Evolutionary conservation across 495 filamentous ascomycete genomes (phyloP).

Genomic region (Viridothelium virens): DNA sequence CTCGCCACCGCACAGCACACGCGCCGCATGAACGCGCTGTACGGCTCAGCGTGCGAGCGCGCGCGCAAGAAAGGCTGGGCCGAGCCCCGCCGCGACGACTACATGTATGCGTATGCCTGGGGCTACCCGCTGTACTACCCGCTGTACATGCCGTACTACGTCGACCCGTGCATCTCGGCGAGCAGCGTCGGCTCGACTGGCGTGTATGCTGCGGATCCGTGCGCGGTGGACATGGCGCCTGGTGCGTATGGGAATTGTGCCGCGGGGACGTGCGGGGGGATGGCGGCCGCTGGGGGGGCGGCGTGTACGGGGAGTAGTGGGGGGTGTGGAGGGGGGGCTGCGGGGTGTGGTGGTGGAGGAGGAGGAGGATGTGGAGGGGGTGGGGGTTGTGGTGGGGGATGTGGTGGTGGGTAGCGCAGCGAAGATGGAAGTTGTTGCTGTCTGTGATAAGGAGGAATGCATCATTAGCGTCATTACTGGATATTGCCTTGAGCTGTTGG

Average conservation of each 20-base stretch:
- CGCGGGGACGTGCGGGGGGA: slow-evolving; percentile 45
- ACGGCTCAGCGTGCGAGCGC: slow-evolving; percentile 54
- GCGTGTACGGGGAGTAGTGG: slow-evolving; percentile 41
- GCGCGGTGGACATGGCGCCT: slow-evolving; percentile 18
- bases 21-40: slow-evolving; percentile 51
- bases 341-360: slow-evolving; percentile 32
- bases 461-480: too few relatives aligned
- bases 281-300: slow-evolving; percentile 47
- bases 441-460: too few relatives aligned
- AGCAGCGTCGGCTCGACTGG: neutral
- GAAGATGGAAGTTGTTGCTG: too few relatives aligned
- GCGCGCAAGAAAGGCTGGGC: slow-evolving; percentile 52
- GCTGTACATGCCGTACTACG: slow-evolving; percentile 47
- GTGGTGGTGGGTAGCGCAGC: slow-evolving; percentile 26
- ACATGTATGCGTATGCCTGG: slow-evolving; percentile 48
- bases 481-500: too few relatives aligned
- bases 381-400: slow-evolving; percentile 38
- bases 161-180: slow-evolving; percentile 34
- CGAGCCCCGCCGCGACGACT: slow-evolving; percentile 44
- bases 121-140: slow-evolving; percentile 46
- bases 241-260: slow-evolving; percentile 38
- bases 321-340: slow-evolving; percentile 38
- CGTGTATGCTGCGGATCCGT: slow-evolving; percentile 23
- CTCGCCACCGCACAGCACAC: slow-evolving; percentile 19
- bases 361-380: slow-evolving; percentile 37